Evolutionary conservation across 495 filamentous ascomycete species (phyloP).

Genomic region (Talaromyces wortmannii): DNA sequence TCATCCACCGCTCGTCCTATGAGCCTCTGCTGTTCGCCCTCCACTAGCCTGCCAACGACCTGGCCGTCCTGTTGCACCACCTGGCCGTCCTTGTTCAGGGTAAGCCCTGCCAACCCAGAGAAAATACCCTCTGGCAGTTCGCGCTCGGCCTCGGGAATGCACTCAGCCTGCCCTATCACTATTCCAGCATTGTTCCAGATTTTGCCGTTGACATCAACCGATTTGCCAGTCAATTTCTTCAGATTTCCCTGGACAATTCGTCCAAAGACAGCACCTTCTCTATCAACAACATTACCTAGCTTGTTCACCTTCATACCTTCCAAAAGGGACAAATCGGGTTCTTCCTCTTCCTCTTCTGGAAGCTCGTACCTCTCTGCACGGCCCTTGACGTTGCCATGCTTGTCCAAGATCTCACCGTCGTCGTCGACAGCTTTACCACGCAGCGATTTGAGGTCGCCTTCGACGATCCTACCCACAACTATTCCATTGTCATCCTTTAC

Average conservation of each 20-base stretch:
- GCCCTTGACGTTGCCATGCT: slow-evolving; percentile 63
- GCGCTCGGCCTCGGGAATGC: slow-evolving; percentile 60
- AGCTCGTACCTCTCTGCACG: slow-evolving; percentile 59
- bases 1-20: slow-evolving; percentile 66
- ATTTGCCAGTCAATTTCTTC: slow-evolving; percentile 59
- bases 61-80: slow-evolving; percentile 52
- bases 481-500: slow-evolving; percentile 59
- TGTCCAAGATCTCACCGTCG: slow-evolving; percentile 71
- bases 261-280: slow-evolving; percentile 57
- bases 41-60: slow-evolving; percentile 58
- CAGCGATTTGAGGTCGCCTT: slow-evolving; percentile 62
- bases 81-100: slow-evolving; percentile 63
- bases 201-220: slow-evolving; percentile 66
- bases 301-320: slow-evolving; percentile 71
- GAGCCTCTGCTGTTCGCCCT: slow-evolving; percentile 59
- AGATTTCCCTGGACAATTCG: slow-evolving; percentile 62
- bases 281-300: slow-evolving; percentile 68
- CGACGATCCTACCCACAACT: slow-evolving; percentile 57
- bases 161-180: slow-evolving; percentile 63
- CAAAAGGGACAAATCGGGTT: slow-evolving; percentile 14
- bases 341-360: slow-evolving; percentile 14
- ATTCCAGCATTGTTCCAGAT: slow-evolving; percentile 69
- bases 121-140: slow-evolving; percentile 64
- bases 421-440: slow-evolving; percentile 62
- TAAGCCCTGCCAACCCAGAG: slow-evolving; percentile 57